Base-by-base conservation (phyloP, 2,329 filamentous ascomycete genomes). In the Xylaria sp. region DNA sequence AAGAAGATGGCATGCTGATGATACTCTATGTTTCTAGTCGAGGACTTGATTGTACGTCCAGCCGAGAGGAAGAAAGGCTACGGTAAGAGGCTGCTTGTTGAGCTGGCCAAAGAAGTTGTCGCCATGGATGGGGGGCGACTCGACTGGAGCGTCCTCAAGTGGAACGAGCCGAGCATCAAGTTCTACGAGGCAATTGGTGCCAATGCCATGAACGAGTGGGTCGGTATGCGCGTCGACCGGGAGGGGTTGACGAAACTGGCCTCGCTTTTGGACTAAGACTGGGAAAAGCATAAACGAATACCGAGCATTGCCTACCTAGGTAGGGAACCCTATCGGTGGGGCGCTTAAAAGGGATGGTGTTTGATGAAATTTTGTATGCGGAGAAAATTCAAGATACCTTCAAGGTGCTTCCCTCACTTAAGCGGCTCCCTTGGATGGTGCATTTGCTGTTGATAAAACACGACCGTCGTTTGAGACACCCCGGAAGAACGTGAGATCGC, bases 71-170 rank as follows among this genome's bases (percentile, higher is more conserved):
- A 88, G 33, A 86, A 85, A 63, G 93, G 93, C 0, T 96, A 94
- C 73, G 94, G 93, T 38, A 90, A 89, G 76, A 80, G 82, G 69
- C 76, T 98, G 73, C 80, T 98, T 49, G 85, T 85, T 63, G 86
- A 87, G 68, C 79, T 97, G 73, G 94, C 93, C n/a, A 86, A 85
- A 71, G 91, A 97, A 79, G 88, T 92, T 3, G 72, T 90, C 54
- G 83, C 84, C 54, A 89, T 93, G 66, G 82, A 85, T 3, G 93
- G 93, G 1, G 87, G 84, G 7, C 83, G 94, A 60, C 78, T 98
- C 57, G 93, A 98, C 73, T 98, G 94, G 94, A 88, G 84, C 67
- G 95, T 97, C 65, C 77, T 97, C 70, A 94, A 91, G 78, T 97
- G 93, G 93, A 98, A 98, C 73, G 86, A 91, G 80, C 91, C 92